Conservation (phyloP, 805 yeast species). For the Candida silvicultrix region DNA sequence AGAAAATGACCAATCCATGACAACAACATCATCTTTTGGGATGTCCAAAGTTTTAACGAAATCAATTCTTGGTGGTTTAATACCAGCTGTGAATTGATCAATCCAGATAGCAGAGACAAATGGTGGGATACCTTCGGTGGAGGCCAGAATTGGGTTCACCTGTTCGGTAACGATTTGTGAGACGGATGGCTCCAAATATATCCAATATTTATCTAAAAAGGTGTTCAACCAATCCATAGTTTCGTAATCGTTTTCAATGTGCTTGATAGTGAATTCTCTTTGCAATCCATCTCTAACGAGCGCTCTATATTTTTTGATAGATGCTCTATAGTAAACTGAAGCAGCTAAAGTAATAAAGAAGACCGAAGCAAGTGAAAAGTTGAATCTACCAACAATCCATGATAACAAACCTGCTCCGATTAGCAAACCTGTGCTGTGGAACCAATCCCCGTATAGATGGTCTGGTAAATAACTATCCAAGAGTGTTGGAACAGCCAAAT, state of each 20-base stretch:
- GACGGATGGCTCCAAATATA: slow-evolving; percentile 80
- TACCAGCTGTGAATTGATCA: slow-evolving; percentile 85
- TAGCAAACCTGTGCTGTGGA: slow-evolving; percentile 75
- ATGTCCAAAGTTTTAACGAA: slow-evolving; percentile 83
- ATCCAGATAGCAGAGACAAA: slow-evolving; percentile 81
- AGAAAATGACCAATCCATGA: slow-evolving; percentile 95
- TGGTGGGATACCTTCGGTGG: slow-evolving; percentile 70
- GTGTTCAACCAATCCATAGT: slow-evolving; percentile 94
- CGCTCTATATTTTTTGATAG: slow-evolving; percentile 74
- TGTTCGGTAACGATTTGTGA: slow-evolving; percentile 81
- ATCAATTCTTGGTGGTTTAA: slow-evolving; percentile 93
- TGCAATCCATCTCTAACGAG: slow-evolving; percentile 73
- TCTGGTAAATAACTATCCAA: slow-evolving; percentile 75
- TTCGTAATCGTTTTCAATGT: slow-evolving; percentile 85
- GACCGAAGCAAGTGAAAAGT: slow-evolving; percentile 74
- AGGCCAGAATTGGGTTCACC: slow-evolving; percentile 77
- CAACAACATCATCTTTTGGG: slow-evolving; percentile 88
- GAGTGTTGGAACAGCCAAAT: slow-evolving; percentile 65
- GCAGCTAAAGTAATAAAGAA: slow-evolving; percentile 62
- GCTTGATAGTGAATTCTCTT: slow-evolving; percentile 75
- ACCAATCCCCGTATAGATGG: slow-evolving; percentile 89
- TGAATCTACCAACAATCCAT: slow-evolving; percentile 72
- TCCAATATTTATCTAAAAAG: slow-evolving; percentile 89
- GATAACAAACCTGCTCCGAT: slow-evolving; percentile 64
- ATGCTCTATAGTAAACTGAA: slow-evolving; percentile 72